These are phyloP conservation scores for Stropharia rugosoannulata DNA, from an alignment of 768 basidiomycete species.

Conservation along the genomic window DNA sequence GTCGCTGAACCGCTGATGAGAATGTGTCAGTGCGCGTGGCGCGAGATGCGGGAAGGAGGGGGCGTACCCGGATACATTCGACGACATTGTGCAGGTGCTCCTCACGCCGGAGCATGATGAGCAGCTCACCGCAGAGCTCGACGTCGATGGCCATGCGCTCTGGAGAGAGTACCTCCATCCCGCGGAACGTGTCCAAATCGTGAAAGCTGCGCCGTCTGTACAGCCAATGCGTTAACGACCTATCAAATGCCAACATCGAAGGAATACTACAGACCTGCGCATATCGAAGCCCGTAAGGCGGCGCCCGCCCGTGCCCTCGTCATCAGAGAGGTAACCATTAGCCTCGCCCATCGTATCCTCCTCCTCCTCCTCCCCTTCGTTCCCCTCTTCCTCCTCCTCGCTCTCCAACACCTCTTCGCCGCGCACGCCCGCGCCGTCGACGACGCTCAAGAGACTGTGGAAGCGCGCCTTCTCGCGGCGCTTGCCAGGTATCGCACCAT, in stretches of 20 bases:
- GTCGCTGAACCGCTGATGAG: slow-evolving; percentile 44
- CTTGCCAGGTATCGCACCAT: background rate
- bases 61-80: slow-evolving; percentile 53
- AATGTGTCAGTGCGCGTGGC: slow-evolving; percentile 5
- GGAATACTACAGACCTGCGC: slow-evolving; percentile 24
- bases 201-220: slow-evolving; percentile 65
- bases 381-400: slow-evolving; percentile 21
- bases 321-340: slow-evolving; percentile 15
- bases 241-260: background rate
- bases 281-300: slow-evolving; percentile 19
- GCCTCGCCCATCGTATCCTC: slow-evolving; percentile 16
- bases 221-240: background rate
- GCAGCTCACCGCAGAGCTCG: slow-evolving; percentile 70
- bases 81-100: slow-evolving; percentile 66
- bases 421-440: slow-evolving; percentile 23
- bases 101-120: slow-evolving; percentile 68
- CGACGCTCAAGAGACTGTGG: slow-evolving; percentile 27
- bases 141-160: slow-evolving; percentile 80
- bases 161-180: slow-evolving; percentile 45
- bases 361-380: slow-evolving; percentile 5
- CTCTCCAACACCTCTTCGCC: slow-evolving; percentile 20
- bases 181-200: slow-evolving; percentile 50
- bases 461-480: slow-evolving; percentile 25
- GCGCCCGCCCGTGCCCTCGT: slow-evolving; percentile 14
- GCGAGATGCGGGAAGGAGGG: background rate